These are phyloP conservation scores for Simmondsia chinensis DNA, from an alignment of 148 eudicot species.

Conservation along the genomic window DNA sequence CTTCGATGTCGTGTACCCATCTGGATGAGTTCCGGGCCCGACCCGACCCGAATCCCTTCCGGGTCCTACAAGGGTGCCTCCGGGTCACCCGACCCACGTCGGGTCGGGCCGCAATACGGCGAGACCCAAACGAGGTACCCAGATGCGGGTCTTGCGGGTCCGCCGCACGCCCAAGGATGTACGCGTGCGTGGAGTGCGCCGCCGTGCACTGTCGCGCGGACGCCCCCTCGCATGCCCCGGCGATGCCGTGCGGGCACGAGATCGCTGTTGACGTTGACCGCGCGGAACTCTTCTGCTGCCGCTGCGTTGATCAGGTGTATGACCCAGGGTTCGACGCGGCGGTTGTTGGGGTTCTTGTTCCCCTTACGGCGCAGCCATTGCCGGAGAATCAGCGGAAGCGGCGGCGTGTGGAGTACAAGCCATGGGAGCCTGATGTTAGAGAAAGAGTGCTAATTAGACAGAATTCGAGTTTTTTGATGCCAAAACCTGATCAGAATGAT, in stretches of 20 bases:
- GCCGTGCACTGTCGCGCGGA: slow-evolving; percentile 37
- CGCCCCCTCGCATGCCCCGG: slow-evolving; percentile 32
- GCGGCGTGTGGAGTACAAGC: slow-evolving; percentile 51
- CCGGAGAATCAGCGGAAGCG: slow-evolving; percentile 48
- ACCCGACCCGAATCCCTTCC: slow-evolving; percentile 35
- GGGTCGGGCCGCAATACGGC: slow-evolving; percentile 47
- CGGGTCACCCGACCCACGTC: slow-evolving; percentile 35
- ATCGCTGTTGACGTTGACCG: slow-evolving; percentile 59
- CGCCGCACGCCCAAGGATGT: slow-evolving; percentile 27
- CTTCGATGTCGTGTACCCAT: slow-evolving; percentile 32
- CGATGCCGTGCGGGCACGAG: slow-evolving; percentile 23
- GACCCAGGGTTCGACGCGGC: slow-evolving; percentile 50
- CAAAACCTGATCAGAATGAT: slow-evolving; percentile 2
- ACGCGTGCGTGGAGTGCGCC: slow-evolving; percentile 53
- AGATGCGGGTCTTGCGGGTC: slow-evolving; percentile 18
- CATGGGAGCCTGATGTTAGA: slow-evolving; percentile 47
- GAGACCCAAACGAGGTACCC: slow-evolving; percentile 23
- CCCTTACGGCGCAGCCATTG: slow-evolving; percentile 4
- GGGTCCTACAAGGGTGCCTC: slow-evolving; percentile 30
- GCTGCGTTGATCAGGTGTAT: slow-evolving; percentile 56
- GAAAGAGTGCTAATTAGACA: slow-evolving; percentile 28
- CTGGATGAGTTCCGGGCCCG: slow-evolving; percentile 38
- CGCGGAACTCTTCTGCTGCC: slow-evolving; percentile 60
- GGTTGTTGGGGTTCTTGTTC: slow-evolving; percentile 23
- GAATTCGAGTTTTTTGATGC: slow-evolving; percentile 24